phyloP scores from a whole-genome alignment of 1,284 basidiomycete genomes.

The Coniferiporia weirii region DNA sequence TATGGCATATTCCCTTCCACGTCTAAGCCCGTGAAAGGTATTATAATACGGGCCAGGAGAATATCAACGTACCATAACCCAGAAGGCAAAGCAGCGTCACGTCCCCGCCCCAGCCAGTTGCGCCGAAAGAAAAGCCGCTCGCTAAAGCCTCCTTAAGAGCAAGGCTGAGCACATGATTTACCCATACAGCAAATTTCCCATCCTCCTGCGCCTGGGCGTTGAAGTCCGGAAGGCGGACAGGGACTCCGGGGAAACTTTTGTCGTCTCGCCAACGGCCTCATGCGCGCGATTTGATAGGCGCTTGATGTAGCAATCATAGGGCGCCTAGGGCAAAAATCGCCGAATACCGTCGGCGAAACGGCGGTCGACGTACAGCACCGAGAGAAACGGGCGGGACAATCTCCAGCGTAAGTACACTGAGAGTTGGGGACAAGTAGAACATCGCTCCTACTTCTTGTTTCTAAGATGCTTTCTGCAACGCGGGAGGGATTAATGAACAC shows the following conservation, averaged over 20 bases:
- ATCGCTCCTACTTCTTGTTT: constrained; percentile 78
- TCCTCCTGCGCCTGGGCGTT: constrained; percentile 77
- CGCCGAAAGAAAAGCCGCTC: constrained; percentile 89
- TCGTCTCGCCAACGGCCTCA: constrained; percentile 93
- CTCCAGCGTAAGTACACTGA: constrained; percentile 90
- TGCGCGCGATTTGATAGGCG: constrained; percentile 89
- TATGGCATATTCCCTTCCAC: too few relatives aligned
- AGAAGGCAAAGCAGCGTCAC: constrained; percentile 85
- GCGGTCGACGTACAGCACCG: constrained; percentile 65
- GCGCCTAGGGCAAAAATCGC: constrained; percentile 49
- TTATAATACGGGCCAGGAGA: neutral
- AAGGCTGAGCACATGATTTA: constrained; percentile 70
- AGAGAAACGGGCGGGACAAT: constrained; percentile 95
- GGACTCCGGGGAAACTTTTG: constrained; percentile 88
- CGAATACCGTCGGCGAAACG: neutral
- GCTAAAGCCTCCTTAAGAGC: constrained; percentile 88
- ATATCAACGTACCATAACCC: constrained; percentile 67
- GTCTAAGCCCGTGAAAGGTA: too few relatives aligned
- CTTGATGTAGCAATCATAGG: constrained; percentile 94
- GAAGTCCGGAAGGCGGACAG: constrained; percentile 92
- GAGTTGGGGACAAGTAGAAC: constrained; percentile 89
- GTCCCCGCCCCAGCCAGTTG: constrained; percentile 93
- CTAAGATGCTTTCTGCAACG: constrained; percentile 3
- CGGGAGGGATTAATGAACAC: constrained; percentile 29
- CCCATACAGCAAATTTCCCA: constrained; percentile 56